phyloP scores from a whole-genome alignment of 2,329 filamentous ascomycete species.

The Diaporthe batatas region DNA sequence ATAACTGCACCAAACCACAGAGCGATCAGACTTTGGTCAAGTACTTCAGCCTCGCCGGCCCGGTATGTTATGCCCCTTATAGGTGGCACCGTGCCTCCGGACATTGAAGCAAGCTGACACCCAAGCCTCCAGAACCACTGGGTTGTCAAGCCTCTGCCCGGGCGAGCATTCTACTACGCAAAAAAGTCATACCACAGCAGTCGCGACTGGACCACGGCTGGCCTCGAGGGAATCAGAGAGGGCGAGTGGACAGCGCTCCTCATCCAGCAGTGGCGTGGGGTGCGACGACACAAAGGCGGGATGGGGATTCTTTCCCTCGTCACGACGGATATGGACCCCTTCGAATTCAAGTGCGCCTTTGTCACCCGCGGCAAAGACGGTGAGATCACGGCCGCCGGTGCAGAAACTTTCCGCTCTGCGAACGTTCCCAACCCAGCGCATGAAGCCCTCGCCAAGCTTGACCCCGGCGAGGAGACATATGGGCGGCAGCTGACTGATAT shows the following conservation, averaged over 20 bases:
- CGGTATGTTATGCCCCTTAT: neutral
- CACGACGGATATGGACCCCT: neutral
- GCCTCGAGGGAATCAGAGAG: conserved; percentile 5
- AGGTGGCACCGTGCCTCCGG: neutral
- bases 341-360: conserved; percentile 20
- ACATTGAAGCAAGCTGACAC: neutral
- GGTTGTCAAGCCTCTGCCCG: conserved; percentile 21
- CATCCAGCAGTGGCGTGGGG: conserved; percentile 8
- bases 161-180: conserved; percentile 19
- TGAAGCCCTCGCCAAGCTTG: neutral
- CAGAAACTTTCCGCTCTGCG: neutral
- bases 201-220: conserved; percentile 1
- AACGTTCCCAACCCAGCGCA: neutral
- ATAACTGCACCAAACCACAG: neutral
- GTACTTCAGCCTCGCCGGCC: conserved; percentile 18
- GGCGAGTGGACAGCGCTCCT: conserved; percentile 26
- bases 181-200: neutral
- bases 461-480: conserved; percentile 1
- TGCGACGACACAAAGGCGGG: neutral
- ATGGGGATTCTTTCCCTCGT: too few species aligned
- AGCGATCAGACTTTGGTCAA: conserved; percentile 21
- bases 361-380: neutral
- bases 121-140: neutral
- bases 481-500: neutral
- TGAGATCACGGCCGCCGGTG: neutral